Percentiles rank a stretch among this genome's conserved stretches.
Evolutionary conservation across 2,329 filamentous ascomycete genomes (phyloP).

Genomic region (Leptographium lundbergii): DNA sequence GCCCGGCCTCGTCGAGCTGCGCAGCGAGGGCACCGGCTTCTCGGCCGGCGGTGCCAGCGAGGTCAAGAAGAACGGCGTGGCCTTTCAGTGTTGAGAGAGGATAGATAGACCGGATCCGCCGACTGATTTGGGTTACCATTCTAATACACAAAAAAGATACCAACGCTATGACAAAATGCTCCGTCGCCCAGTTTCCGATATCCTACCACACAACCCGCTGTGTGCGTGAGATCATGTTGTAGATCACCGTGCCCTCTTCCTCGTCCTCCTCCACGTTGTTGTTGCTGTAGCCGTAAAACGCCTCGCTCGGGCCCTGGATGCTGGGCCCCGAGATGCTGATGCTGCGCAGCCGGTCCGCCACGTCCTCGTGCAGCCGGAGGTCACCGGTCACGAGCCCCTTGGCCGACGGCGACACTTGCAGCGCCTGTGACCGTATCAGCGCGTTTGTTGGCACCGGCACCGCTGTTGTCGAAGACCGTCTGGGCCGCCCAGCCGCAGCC

Average conservation of each 20-base stretch:
- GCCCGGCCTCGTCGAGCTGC: conserved; percentile 65
- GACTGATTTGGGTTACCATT: no score
- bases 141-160: no score
- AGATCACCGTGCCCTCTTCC: conserved; percentile 2
- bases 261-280: not conserved
- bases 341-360: not conserved
- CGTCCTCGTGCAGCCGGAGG: not conserved
- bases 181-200: not conserved
- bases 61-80: conserved; percentile 62
- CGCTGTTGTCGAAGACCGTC: no score
- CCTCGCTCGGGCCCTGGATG: not conserved
- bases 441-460: no score
- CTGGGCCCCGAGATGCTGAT: no score
- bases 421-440: no score
- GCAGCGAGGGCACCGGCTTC: conserved; percentile 84
- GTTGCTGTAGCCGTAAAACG: not conserved
- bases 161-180: no score
- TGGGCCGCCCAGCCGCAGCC: no score
- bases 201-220: conserved; percentile 1
- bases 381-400: no score
- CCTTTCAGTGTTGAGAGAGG: conserved; percentile 12
- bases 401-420: no score
- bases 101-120: no score
- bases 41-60: conserved; percentile 75
- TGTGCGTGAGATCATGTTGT: conserved; percentile 9